Conservation (phyloP, 768 basidiomycete species). For the Lanmaoa pseudosensibilis region DNA sequence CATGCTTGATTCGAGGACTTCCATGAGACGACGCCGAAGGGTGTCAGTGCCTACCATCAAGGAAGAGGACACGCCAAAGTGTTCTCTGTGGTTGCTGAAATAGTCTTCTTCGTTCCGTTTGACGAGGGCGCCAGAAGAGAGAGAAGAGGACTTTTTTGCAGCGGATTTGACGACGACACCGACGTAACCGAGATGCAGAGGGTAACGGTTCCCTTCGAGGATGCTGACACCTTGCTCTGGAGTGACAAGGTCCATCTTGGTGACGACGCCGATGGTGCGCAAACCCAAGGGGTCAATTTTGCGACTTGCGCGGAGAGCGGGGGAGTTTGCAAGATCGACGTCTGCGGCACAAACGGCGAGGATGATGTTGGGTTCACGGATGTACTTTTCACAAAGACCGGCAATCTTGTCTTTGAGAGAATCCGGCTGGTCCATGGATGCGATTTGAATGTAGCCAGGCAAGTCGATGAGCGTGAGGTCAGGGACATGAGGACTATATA, state of each 20-base stretch:
- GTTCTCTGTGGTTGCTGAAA: slow-evolving; percentile 60
- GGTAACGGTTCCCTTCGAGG: slow-evolving; percentile 87
- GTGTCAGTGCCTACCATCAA: slow-evolving; percentile 92
- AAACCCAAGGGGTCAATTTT: slow-evolving; percentile 93
- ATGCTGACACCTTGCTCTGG: slow-evolving; percentile 81
- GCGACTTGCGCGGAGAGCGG: slow-evolving; percentile 89
- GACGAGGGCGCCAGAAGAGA: slow-evolving; percentile 49
- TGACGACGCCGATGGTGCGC: slow-evolving; percentile 95
- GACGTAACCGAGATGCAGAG: slow-evolving; percentile 95
- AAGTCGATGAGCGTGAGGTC: slow-evolving; percentile 97
- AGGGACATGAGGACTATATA: slow-evolving; percentile 93
- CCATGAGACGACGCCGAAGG: slow-evolving; percentile 88
- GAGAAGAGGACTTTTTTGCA: slow-evolving; percentile 52
- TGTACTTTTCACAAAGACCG: slow-evolving; percentile 89
- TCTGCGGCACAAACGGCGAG: slow-evolving; percentile 99
- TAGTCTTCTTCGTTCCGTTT: slow-evolving; percentile 64
- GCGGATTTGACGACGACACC: slow-evolving; percentile 90
- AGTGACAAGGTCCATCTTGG: slow-evolving; percentile 97
- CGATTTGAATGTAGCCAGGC: slow-evolving; percentile 95
- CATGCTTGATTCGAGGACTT: slow-evolving; percentile 97
- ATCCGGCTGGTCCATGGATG: slow-evolving; percentile 95
- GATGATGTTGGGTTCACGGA: slow-evolving; percentile 99
- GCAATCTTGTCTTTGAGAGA: slow-evolving; percentile 91
- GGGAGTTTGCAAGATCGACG: slow-evolving; percentile 97
- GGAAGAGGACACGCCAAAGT: slow-evolving; percentile 60